These are phyloP conservation scores for Russula earlei DNA, from an alignment of 768 basidiomycete genomes.

Conservation along the genomic window DNA sequence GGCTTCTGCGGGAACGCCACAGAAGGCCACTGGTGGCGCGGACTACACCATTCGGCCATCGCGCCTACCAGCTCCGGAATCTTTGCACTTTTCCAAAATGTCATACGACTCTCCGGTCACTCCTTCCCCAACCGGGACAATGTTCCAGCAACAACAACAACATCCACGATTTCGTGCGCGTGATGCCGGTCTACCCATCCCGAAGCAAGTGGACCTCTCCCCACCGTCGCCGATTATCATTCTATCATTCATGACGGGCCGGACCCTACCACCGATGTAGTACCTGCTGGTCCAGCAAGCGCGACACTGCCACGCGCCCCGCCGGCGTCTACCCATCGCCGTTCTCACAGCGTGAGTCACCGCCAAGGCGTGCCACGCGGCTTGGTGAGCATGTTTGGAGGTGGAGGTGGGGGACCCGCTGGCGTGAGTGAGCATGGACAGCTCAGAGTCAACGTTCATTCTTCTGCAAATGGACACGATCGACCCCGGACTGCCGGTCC, in stretches of 20 bases:
- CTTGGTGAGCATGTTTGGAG: constrained; percentile 55
- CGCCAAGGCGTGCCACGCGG: constrained; percentile 46
- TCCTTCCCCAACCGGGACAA: constrained; percentile 50
- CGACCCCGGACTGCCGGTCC: constrained; percentile 58
- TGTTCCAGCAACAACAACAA: constrained; percentile 47
- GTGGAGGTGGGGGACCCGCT: constrained; percentile 11
- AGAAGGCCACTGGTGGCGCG: constrained; percentile 38
- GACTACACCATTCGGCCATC: constrained; percentile 82
- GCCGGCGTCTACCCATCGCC: constrained; percentile 66
- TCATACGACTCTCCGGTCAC: constrained; percentile 56
- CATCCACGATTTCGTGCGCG: constrained; percentile 53
- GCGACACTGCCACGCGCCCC: constrained; percentile 53
- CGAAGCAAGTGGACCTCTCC: constrained; percentile 28
- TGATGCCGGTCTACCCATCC: constrained; percentile 46
- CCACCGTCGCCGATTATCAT: background rate
- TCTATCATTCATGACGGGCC: background rate
- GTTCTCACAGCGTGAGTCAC: constrained; percentile 79
- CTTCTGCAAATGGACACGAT: constrained; percentile 21
- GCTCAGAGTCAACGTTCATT: constrained; percentile 2
- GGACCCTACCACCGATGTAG: background rate
- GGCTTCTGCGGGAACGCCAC: constrained; percentile 29
- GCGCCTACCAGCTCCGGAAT: constrained; percentile 69
- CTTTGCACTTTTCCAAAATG: constrained; percentile 72
- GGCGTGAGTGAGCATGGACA: constrained; percentile 19
- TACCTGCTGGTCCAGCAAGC: constrained; percentile 24